Percentiles rank a stretch among this genome's conserved stretches.
Conservation (phyloP, 306 rosid species). For the Lathyrus sativus region DNA sequence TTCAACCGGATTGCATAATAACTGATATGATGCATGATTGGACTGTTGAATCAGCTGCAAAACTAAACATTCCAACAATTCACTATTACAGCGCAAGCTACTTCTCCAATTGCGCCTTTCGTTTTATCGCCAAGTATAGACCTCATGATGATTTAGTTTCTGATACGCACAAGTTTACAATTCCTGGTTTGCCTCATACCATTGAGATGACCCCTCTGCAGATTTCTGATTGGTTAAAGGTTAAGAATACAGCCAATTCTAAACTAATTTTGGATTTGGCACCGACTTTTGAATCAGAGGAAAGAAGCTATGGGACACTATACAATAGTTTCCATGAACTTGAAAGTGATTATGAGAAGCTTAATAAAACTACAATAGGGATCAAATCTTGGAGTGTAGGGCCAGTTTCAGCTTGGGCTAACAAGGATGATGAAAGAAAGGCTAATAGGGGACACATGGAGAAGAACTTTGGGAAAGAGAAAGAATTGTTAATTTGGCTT, state of each 20-base stretch:
- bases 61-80: slow-evolving; percentile 39
- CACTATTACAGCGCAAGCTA: slow-evolving; percentile 37
- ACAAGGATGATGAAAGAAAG: slow-evolving; percentile 4
- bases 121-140: slow-evolving; percentile 6
- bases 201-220: slow-evolving; percentile 32
- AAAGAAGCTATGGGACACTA: slow-evolving; percentile 37
- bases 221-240: background rate
- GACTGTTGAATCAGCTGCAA: slow-evolving; percentile 41
- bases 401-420: slow-evolving; percentile 34
- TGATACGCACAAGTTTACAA: slow-evolving; percentile 12
- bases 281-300: slow-evolving; percentile 19
- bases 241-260: background rate
- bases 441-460: slow-evolving; percentile 17
- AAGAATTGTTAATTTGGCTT: slow-evolving; percentile 33
- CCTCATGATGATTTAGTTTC: slow-evolving; percentile 33
- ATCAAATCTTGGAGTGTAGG: slow-evolving; percentile 39
- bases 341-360: slow-evolving; percentile 34
- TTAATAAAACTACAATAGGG: slow-evolving; percentile 16
- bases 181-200: slow-evolving; percentile 27
- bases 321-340: slow-evolving; percentile 39
- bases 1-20: slow-evolving; percentile 37
- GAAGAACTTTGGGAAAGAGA: background rate
- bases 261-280: no score
- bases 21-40: slow-evolving; percentile 35
- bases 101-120: slow-evolving; percentile 3